Base-by-base conservation (phyloP, 352 stramenopile genomes). In the Globisporangium emineosum region DNA sequence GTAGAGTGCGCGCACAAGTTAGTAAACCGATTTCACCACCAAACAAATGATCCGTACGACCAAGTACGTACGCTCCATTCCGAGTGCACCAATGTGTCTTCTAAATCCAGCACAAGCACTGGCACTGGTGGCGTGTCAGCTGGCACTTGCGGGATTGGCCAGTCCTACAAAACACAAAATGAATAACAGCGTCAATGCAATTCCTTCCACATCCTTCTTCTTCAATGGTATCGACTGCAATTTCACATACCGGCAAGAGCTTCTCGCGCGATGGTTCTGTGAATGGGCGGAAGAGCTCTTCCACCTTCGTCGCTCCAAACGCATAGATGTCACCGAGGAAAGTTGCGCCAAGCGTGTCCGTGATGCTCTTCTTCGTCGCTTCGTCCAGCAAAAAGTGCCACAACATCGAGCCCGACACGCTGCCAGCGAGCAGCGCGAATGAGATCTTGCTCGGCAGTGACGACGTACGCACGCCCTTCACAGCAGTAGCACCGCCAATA, bases 81-180 rank as follows among this genome's bases (percentile, higher is more conserved):
- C 10, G 87, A 96, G 60, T 96, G 87, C 70, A 96, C 81, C 21
- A 96, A 73, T 23, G 86, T 93, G 64, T 96, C 87, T 76, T 96
- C 87, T 1, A 96, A 72, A 13, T 91, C 87, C n/a, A 96, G 64
- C 27, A 96, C 84, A 10, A 96, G 75, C 69, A 93, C 85, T 0
- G 87, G 87, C 21, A 93, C 81, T 9, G 83, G 86, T 21, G 86
- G 86, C 49, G 83, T 93, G 54, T 88, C 75, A 33, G 86, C 75
- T 15, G 84, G 86, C 54, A 95, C 81, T 62, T 90, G 76, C 30
- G 81, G 83, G 42, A 95, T 91, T 32, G 86, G 86, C 86, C 86
- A 95, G 65, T 95, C 86, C 73, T 84, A 25, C 50, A 21, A 29
- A 23, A 52, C 23, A 57, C 33, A 57, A 45, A 32, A 27, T 17